Conservation (phyloP, 345 rosid genomes). For the Camelina hispida region DNA sequence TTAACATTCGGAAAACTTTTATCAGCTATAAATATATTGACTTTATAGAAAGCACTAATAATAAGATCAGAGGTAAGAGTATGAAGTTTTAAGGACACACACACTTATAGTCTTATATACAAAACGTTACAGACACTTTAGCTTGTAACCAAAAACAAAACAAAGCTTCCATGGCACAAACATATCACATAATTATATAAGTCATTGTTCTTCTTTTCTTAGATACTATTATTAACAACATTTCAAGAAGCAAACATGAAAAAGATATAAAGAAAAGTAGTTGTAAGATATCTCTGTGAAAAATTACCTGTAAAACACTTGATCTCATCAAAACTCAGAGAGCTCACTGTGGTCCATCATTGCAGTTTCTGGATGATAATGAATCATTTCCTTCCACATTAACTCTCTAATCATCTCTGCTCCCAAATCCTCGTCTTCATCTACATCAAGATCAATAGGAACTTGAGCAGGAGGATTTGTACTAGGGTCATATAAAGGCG, state of each 20-base stretch:
- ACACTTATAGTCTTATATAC: conserved; percentile 26
- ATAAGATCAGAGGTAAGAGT: not conserved
- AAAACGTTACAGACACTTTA: conserved; percentile 36
- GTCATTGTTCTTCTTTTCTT: conserved; percentile 21
- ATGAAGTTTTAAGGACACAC: not conserved
- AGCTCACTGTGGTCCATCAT: conserved; percentile 12
- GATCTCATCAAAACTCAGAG: conserved; percentile 27
- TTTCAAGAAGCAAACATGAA: conserved; percentile 19
- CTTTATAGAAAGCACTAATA: not conserved
- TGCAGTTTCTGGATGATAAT: conserved; percentile 70
- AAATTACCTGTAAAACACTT: conserved; percentile 13
- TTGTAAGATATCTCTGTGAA: conserved; percentile 23
- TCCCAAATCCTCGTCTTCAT: conserved; percentile 60
- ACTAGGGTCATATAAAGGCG: conserved; percentile 67
- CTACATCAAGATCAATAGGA: conserved; percentile 77
- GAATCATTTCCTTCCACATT: conserved; percentile 88
- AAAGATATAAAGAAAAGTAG: not conserved
- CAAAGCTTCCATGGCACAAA: conserved; percentile 31
- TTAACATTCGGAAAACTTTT: not conserved
- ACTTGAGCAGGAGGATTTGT: conserved; percentile 73
- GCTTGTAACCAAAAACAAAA: conserved; percentile 20
- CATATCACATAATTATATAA: conserved; percentile 2
- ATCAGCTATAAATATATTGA: not conserved
- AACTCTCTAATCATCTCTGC: conserved; percentile 82
- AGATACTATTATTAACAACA: conserved; percentile 29